Evolutionary conservation across 2,329 filamentous ascomycete genomes (phyloP).

Genomic region (Cadophora gregata): DNA sequence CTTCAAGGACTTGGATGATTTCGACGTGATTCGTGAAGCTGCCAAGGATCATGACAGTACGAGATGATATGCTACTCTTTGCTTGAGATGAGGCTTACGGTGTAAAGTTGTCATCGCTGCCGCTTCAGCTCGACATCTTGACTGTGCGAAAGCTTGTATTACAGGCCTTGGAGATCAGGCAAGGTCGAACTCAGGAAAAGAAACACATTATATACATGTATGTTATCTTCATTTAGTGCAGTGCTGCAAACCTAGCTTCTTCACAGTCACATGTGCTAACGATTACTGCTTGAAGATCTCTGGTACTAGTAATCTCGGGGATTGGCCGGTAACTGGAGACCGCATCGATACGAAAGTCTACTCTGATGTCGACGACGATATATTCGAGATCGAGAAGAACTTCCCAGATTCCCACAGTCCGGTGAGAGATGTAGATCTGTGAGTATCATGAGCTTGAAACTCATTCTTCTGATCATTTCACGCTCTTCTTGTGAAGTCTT

Average conservation of each 20-base stretch:
- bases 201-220: conserved; percentile 50
- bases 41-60: conserved; percentile 35
- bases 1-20: conserved; percentile 38
- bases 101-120: conserved; percentile 51
- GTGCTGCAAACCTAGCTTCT: background rate
- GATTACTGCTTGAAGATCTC: conserved; percentile 43
- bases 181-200: conserved; percentile 43
- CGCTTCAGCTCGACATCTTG: conserved; percentile 48
- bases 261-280: background rate
- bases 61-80: background rate
- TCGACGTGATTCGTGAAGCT: conserved; percentile 31
- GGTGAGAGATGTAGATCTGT: conserved; percentile 51
- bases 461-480: background rate
- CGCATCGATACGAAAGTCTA: conserved; percentile 46
- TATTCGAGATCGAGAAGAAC: conserved; percentile 50
- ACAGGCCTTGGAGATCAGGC: conserved; percentile 50
- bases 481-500: background rate
- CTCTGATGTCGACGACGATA: conserved; percentile 50
- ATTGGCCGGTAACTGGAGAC: conserved; percentile 47
- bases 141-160: conserved; percentile 50
- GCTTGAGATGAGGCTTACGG: conserved; percentile 3
- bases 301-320: conserved; percentile 52
- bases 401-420: conserved; percentile 49
- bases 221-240: background rate
- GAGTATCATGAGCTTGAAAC: background rate